phyloP scores from a whole-genome alignment of 768 basidiomycete genomes.

The Kwoniella botswanensis region DNA sequence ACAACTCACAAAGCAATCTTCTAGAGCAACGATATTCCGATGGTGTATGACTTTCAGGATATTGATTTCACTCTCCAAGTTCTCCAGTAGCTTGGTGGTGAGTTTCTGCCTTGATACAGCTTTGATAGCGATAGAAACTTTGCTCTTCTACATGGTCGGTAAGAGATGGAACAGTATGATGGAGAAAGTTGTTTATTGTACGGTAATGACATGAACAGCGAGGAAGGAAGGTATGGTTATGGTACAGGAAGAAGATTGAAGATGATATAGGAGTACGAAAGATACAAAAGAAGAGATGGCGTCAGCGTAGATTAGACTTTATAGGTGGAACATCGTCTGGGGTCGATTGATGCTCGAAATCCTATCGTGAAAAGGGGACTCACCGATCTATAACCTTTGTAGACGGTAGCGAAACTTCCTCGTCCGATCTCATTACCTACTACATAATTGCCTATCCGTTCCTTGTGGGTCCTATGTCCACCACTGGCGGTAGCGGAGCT shows the following conservation, averaged over 20 bases:
- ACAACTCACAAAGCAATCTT: conserved; percentile 81
- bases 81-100: conserved; percentile 90
- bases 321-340: neutral
- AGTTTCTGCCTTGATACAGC: conserved; percentile 86
- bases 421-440: conserved; percentile 60
- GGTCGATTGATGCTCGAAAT: neutral
- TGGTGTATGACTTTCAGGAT: conserved; percentile 93
- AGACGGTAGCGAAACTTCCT: conserved; percentile 95
- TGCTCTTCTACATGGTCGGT: conserved; percentile 66
- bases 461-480: conserved; percentile 30
- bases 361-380: conserved; percentile 46
- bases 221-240: conserved; percentile 1
- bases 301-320: neutral
- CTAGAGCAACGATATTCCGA: conserved; percentile 86
- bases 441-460: conserved; percentile 58
- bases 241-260: conserved; percentile 4
- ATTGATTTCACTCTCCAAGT: conserved; percentile 96
- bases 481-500: neutral
- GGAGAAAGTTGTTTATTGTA: neutral
- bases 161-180: neutral
- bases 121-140: conserved; percentile 87
- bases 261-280: neutral
- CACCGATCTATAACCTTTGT: conserved; percentile 89
- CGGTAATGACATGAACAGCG: neutral
- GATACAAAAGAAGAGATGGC: neutral